These are phyloP conservation scores for Pisolithus tinctorius DNA, from an alignment of 768 basidiomycete genomes.

Conservation along the genomic window DNA sequence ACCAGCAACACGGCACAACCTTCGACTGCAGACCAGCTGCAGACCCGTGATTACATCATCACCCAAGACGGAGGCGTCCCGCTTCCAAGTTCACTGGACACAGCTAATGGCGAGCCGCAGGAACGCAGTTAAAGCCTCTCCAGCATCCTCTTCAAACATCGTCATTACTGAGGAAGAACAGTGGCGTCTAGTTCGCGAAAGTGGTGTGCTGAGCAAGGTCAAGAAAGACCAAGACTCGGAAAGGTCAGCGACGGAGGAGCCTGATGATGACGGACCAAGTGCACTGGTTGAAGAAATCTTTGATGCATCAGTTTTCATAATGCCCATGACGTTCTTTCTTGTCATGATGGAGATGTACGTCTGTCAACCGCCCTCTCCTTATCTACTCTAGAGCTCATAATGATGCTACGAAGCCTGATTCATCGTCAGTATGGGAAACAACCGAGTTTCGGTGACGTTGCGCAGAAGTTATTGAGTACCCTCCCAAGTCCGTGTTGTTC, in stretches of 20 bases:
- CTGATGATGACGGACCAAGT: slow-evolving; percentile 30
- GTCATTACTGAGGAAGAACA: slow-evolving; percentile 71
- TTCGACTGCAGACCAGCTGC: too few species aligned
- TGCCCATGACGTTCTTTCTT: slow-evolving; percentile 69
- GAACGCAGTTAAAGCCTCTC: slow-evolving; percentile 6
- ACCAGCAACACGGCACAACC: too few species aligned
- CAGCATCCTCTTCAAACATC: slow-evolving; percentile 18
- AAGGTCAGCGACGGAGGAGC: slow-evolving; percentile 2
- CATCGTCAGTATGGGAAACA: slow-evolving; percentile 71
- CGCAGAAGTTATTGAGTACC: slow-evolving; percentile 54
- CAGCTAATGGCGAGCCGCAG: slow-evolving; percentile 24
- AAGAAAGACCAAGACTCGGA: slow-evolving; percentile 7
- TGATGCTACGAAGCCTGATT: slow-evolving; percentile 45
- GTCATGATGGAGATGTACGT: slow-evolving; percentile 83
- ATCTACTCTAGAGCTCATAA: background rate
- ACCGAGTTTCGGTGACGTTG: slow-evolving; percentile 40
- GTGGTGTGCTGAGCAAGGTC: slow-evolving; percentile 47
- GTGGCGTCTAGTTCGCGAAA: slow-evolving; percentile 66
- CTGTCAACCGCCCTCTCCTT: background rate
- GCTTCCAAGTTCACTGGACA: background rate
- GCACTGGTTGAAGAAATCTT: slow-evolving; percentile 65
- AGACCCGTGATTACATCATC: too few species aligned
- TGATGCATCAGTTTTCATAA: slow-evolving; percentile 54
- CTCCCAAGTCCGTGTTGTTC: slow-evolving; percentile 57
- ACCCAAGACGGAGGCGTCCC: too few species aligned